Base-by-base conservation (phyloP, 2,329 filamentous ascomycete genomes). In the Arthrobotrys conoides region DNA sequence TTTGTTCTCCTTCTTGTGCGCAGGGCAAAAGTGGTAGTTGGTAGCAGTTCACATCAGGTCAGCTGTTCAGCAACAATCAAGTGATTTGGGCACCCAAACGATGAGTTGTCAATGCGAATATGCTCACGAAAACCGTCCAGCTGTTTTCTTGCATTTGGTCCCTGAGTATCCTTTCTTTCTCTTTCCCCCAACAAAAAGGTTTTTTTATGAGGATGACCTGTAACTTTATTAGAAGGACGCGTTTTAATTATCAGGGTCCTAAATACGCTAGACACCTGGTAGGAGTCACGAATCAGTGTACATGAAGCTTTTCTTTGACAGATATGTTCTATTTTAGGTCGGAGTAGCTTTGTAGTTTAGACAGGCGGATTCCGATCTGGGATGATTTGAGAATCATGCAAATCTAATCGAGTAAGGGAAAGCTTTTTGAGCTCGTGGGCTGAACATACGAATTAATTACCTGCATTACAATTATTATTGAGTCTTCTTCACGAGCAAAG, bases 21-120 rank as follows among this genome's bases (percentile, higher is more conserved):
- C 53, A 53, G 64, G 71, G 70, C 6, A 49, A 49, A 51, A n/a
- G n/a, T n/a, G n/a, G n/a, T n/a, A n/a, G n/a, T n/a, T n/a, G n/a
- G n/a, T n/a, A n/a, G n/a, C 18, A 51, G 20, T 48, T 27, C 18
- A 71, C 20, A 46, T 63, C n/a, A 46, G 72, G 72, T 77, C 73
- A 77, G 67, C 73, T 77, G 73, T 51, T 64, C 61, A 33, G 59
- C 20, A 9, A n/a, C 24, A 70, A 77, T 77, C 73, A 77, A 77
- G 73, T 77, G 73, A 77, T 77, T 77, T 68, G 73, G 27, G 64
- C 71, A 68, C 41, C 64, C 49, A 71, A 71, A 67, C 67, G 67
- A 71, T 77, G 73, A 77, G 73, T 71, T 77, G 73, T 77, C 73
- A 77, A 77, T 77, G 66, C 67, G 49, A 69, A 77, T 61, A 63